Evolutionary conservation across 371 early-diverging fungal species (phyloP).

Genomic region (Lichtheimia hyalospora): DNA sequence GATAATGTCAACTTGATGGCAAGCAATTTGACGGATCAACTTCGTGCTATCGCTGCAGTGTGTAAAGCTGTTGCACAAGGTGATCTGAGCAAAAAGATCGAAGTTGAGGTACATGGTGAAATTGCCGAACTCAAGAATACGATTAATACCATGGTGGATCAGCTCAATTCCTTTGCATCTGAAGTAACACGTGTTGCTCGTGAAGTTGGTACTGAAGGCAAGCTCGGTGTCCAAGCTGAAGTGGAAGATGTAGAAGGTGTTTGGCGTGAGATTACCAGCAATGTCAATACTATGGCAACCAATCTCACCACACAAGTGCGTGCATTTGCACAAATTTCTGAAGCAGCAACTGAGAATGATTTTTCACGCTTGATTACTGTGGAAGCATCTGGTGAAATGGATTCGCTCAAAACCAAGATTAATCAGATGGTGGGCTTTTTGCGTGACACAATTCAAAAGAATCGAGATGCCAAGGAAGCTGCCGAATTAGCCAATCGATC

Average conservation of each 20-base stretch:
- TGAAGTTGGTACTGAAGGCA: slow-evolving; percentile 55
- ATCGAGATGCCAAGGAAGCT: slow-evolving; percentile 52
- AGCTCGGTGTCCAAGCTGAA: slow-evolving; percentile 33
- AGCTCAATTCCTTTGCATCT: slow-evolving; percentile 36
- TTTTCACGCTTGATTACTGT: slow-evolving; percentile 63
- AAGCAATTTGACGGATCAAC: slow-evolving; percentile 54
- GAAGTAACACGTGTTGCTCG: slow-evolving; percentile 44
- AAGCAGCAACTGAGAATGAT: slow-evolving; percentile 59
- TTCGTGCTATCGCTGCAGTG: slow-evolving; percentile 51
- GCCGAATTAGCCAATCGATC: slow-evolving; percentile 58
- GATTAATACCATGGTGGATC: slow-evolving; percentile 50
- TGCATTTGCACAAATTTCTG: slow-evolving; percentile 56
- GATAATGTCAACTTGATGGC: slow-evolving; percentile 63
- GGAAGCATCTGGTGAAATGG: slow-evolving; percentile 67
- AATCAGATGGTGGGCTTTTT: slow-evolving; percentile 67
- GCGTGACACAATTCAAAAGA: slow-evolving; percentile 63
- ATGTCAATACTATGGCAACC: slow-evolving; percentile 49
- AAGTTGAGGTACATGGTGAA: slow-evolving; percentile 33
- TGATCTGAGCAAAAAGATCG: slow-evolving; percentile 40
- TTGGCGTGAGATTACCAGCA: slow-evolving; percentile 51
- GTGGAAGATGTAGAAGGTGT: slow-evolving; percentile 49
- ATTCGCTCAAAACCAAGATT: slow-evolving; percentile 70
- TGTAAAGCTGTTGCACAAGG: slow-evolving; percentile 58
- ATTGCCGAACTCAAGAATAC: slow-evolving; percentile 39
- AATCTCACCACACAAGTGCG: slow-evolving; percentile 53